phyloP scores from a whole-genome alignment of 139 green algal species.

The Chlamydomonas asymmetrica region DNA sequence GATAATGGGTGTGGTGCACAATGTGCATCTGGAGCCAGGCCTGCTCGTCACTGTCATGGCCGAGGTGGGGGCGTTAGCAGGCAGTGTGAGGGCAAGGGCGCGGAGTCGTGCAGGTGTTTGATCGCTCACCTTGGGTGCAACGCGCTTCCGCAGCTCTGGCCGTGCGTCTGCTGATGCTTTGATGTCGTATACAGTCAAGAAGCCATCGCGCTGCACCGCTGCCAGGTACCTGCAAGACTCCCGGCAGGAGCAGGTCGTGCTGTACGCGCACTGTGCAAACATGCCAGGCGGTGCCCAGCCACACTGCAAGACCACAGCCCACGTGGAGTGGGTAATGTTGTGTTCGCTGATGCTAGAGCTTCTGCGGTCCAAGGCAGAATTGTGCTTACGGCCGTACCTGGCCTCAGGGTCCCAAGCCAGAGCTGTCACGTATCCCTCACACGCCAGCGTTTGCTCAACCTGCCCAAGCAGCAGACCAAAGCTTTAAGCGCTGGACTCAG shows the following conservation, averaged over 20 bases:
- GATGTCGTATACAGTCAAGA: conserved; percentile 64
- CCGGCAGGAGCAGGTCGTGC: no score
- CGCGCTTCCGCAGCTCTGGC: conserved; percentile 27
- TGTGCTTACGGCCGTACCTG: no score
- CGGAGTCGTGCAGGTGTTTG: background rate
- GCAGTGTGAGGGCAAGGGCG: background rate
- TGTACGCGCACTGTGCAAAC: no score
- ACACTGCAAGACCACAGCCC: no score
- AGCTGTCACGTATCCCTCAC: conserved; percentile 56
- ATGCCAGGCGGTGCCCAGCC: no score
- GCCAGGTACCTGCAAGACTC: conserved; percentile 73
- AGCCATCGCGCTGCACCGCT: conserved; percentile 56
- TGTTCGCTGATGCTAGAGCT: no score
- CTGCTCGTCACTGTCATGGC: background rate
- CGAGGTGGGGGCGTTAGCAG: no score
- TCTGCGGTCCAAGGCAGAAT: no score
- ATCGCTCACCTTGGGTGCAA: conserved; percentile 38
- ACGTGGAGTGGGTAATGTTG: no score
- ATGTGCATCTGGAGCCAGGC: no score
- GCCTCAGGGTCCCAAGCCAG: conserved; percentile 85
- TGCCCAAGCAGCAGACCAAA: no score
- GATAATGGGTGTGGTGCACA: background rate
- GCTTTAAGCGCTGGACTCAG: no score
- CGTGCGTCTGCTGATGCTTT: conserved; percentile 18
- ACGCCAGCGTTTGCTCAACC: conserved; percentile 50